Evolutionary conservation across 164 flowering plant genomes (phyloP).

Genomic region (Stephania cephalantha): DNA sequence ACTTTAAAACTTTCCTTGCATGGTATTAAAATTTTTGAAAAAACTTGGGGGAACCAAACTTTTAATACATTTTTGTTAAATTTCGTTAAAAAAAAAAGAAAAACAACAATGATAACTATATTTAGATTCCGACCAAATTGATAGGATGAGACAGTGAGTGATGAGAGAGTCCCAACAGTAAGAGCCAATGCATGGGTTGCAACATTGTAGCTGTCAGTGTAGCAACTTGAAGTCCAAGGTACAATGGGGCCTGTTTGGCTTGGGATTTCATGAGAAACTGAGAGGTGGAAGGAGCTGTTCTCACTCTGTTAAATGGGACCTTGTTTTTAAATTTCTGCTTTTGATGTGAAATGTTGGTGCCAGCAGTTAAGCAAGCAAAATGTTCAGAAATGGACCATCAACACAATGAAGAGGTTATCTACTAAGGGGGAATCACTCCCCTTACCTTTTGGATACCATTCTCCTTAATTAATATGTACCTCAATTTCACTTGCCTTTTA

Average conservation of each 20-base stretch:
- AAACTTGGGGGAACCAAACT: too few species aligned
- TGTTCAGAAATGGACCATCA: conserved; percentile 3
- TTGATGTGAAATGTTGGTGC: conserved; percentile 4
- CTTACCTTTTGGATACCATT: neutral
- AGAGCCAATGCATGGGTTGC: neutral
- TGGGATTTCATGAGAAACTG: neutral
- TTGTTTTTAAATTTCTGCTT: neutral
- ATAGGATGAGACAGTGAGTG: neutral
- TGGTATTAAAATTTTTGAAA: too few species aligned
- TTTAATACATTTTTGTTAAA: neutral
- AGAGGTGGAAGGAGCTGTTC: conserved; percentile 3
- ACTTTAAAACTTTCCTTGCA: too few species aligned
- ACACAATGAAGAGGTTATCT: neutral
- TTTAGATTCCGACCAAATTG: too few species aligned
- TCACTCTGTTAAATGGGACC: conserved; percentile 1
- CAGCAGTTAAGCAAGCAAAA: neutral
- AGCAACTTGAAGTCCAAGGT: neutral
- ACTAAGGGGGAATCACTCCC: neutral
- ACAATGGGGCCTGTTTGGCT: neutral
- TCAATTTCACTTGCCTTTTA: neutral
- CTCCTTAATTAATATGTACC: neutral
- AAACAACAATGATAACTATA: neutral
- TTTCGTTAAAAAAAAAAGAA: neutral
- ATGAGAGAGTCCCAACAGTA: neutral
- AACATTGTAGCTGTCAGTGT: neutral